A percentile compares a stretch with the other conserved stretches of the same genome.
These are phyloP conservation scores for Ogataea allantospora DNA, from an alignment of 805 yeast species.

Conservation along the genomic window DNA sequence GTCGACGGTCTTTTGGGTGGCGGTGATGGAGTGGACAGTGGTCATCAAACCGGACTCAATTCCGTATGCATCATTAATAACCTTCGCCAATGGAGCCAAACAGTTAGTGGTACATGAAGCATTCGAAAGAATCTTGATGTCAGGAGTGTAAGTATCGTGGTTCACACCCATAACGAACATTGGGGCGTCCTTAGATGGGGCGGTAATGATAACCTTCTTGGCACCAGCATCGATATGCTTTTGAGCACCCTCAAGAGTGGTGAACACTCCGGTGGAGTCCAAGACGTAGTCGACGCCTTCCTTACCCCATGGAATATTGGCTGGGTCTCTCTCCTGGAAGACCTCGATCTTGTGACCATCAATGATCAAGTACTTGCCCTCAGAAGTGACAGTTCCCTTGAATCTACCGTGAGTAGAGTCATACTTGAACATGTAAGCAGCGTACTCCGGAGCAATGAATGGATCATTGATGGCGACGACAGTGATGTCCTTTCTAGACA, in stretches of 20 bases:
- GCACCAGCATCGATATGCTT: slow-evolving; percentile 90
- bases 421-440: slow-evolving; percentile 93
- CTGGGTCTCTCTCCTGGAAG: slow-evolving; percentile 83
- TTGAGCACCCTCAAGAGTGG: slow-evolving; percentile 73
- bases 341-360: slow-evolving; percentile 66
- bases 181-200: slow-evolving; percentile 92
- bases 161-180: slow-evolving; percentile 95
- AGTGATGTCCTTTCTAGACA: slow-evolving; percentile 68
- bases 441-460: slow-evolving; percentile 84
- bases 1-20: slow-evolving; percentile 94
- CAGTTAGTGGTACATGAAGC: slow-evolving; percentile 97
- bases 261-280: slow-evolving; percentile 95
- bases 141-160: slow-evolving; percentile 72
- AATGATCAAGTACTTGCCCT: slow-evolving; percentile 60
- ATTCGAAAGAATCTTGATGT: slow-evolving; percentile 76
- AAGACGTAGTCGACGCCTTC: slow-evolving; percentile 81
- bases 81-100: slow-evolving; percentile 92
- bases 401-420: slow-evolving; percentile 90
- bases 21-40: slow-evolving; percentile 94
- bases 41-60: slow-evolving; percentile 93
- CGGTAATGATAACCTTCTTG: slow-evolving; percentile 91
- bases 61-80: slow-evolving; percentile 80
- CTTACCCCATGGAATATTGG: slow-evolving; percentile 84
- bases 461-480: slow-evolving; percentile 92
- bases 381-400: slow-evolving; percentile 66